Conservation (phyloP, 768 basidiomycete genomes). For the Astraeus odoratus region DNA sequence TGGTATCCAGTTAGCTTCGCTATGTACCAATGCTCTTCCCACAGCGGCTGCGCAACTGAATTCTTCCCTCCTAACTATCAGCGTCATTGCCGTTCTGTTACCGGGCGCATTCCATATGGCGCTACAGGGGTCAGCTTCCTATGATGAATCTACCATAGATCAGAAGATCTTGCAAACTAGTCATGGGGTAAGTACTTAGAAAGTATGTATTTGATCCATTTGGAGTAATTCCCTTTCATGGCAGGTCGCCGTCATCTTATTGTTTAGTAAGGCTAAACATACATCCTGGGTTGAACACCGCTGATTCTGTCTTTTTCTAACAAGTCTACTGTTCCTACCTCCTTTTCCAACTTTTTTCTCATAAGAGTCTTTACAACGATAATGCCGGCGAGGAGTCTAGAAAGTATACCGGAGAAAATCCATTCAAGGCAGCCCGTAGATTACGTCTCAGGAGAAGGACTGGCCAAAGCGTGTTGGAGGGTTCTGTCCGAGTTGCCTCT, state of each 20-base stretch:
- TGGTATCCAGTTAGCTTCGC: no score
- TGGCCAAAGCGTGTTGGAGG: slow-evolving; percentile 1
- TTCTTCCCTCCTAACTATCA: slow-evolving; percentile 66
- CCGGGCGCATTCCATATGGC: slow-evolving; percentile 74
- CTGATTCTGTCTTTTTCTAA: slow-evolving; percentile 2
- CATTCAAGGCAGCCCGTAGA: slow-evolving; percentile 21
- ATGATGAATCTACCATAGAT: slow-evolving; percentile 15
- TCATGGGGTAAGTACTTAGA: slow-evolving; percentile 51
- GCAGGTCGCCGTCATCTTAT: slow-evolving; percentile 68
- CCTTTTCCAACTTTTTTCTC: slow-evolving; percentile 75
- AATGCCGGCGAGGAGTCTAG: slow-evolving; percentile 31
- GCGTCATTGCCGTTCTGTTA: slow-evolving; percentile 71
- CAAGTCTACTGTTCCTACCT: slow-evolving; percentile 71
- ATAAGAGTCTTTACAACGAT: slow-evolving; percentile 61
- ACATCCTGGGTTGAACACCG: not conserved
- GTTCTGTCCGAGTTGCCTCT: slow-evolving; percentile 8
- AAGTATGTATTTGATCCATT: not conserved
- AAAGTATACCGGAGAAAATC: slow-evolving; percentile 37
- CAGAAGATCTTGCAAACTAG: slow-evolving; percentile 66
- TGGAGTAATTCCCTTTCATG: not conserved
- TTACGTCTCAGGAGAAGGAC: slow-evolving; percentile 12
- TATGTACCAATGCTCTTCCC: not conserved
- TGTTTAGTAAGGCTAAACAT: slow-evolving; percentile 58
- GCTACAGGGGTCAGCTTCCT: slow-evolving; percentile 22
- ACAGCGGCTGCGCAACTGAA: slow-evolving; percentile 68